These are phyloP conservation scores for Rachicladosporium sp. DNA, from an alignment of 2,329 filamentous ascomycete genomes.

Conservation along the genomic window DNA sequence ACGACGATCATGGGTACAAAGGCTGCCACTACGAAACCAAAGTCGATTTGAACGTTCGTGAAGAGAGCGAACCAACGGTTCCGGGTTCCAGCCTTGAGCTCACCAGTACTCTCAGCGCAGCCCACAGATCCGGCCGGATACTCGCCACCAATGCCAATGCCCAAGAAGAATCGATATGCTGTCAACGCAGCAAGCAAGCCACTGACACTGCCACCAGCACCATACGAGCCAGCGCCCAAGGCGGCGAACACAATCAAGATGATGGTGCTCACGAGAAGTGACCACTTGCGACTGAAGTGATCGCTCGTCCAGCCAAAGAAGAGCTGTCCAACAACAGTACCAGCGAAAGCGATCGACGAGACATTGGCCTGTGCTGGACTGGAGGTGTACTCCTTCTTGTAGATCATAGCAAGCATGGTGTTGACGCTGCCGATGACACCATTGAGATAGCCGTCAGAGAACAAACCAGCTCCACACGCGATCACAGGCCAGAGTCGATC, in stretches of 20 bases:
- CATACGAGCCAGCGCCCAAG: constrained; percentile 65
- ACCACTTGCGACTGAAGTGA: constrained; percentile 73
- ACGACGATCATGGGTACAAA: constrained; percentile 61
- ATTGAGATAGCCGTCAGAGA: constrained; percentile 87
- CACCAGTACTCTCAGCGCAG: constrained; percentile 70
- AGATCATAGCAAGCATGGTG: constrained; percentile 59
- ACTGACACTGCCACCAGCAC: constrained; percentile 51
- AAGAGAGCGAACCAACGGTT: constrained; percentile 76
- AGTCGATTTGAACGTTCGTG: constrained; percentile 78
- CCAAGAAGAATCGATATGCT: constrained; percentile 73
- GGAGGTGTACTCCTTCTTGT: constrained; percentile 53
- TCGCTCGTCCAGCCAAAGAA: constrained; percentile 72
- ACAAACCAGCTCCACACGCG: constrained; percentile 79
- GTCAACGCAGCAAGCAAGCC: constrained; percentile 70
- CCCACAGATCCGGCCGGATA: constrained; percentile 76
- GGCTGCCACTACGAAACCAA: constrained; percentile 69
- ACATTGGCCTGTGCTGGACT: constrained; percentile 64
- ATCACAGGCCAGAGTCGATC: constrained; percentile 60
- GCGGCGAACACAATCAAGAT: constrained; percentile 79
- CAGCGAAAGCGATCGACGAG: constrained; percentile 64
- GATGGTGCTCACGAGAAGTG: constrained; percentile 66
- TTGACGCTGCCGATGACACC: constrained; percentile 82
- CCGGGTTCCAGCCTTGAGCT: constrained; percentile 66
- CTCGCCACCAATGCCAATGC: constrained; percentile 41
- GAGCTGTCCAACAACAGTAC: constrained; percentile 72